Percentiles rank a stretch among this genome's conserved stretches.
These are phyloP conservation scores for Calonectria pauciramosa DNA, from an alignment of 2,329 filamentous ascomycete species.

Conservation along the genomic window DNA sequence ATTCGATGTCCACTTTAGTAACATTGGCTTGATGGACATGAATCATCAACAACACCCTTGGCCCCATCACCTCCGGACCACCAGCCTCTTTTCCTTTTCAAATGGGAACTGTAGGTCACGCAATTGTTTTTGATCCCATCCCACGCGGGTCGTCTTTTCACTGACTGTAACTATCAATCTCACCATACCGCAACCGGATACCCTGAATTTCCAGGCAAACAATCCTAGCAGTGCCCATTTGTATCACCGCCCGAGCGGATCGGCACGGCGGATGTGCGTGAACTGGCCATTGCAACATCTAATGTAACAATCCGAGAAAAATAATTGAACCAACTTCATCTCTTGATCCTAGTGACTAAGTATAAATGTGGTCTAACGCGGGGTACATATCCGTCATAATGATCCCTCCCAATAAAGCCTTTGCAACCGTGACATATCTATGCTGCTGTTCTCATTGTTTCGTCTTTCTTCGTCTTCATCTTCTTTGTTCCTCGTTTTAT, in stretches of 20 bases:
- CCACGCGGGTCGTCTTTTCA: not conserved
- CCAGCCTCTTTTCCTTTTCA: not conserved
- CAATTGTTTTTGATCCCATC: not conserved
- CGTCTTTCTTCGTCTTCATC: slow-evolving; percentile 32
- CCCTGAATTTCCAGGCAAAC: not conserved
- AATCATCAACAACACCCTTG: not conserved
- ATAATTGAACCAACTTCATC: slow-evolving; percentile 41
- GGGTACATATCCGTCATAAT: slow-evolving; percentile 49
- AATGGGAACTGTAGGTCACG: not conserved
- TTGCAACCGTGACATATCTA: slow-evolving; percentile 42
- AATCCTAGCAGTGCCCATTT: not conserved
- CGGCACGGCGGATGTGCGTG: not conserved
- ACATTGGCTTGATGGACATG: not conserved
- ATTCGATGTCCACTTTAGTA: not conserved
- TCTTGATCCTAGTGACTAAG: slow-evolving; percentile 47
- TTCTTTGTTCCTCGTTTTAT: slow-evolving; percentile 32
- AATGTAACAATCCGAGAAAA: not conserved
- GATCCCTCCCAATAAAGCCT: slow-evolving; percentile 44
- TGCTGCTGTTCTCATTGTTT: slow-evolving; percentile 26
- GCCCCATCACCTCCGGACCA: no score
- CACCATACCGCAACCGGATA: not conserved
- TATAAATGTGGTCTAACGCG: slow-evolving; percentile 48
- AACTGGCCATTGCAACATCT: not conserved
- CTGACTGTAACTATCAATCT: not conserved
- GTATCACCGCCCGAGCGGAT: not conserved